phyloP scores from a whole-genome alignment of 2,329 filamentous ascomycete species.

The Apiospora marii region DNA sequence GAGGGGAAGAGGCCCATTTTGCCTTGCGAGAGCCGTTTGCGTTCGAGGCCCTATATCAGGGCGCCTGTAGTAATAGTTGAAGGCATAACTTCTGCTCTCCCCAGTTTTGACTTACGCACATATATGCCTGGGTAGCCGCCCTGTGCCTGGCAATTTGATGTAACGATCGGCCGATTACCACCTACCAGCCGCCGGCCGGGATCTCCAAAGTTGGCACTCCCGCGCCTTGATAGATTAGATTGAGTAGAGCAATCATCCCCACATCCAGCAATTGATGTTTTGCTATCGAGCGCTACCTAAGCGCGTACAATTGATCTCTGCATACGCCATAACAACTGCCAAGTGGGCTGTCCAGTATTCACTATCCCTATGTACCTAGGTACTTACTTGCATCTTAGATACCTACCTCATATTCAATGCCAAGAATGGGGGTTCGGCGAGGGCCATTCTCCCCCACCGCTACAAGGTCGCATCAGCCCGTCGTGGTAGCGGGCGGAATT shows the following conservation, averaged over 20 bases:
- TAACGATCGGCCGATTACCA: constrained; percentile 11
- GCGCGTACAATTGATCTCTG: not conserved
- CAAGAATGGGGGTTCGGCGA: not conserved
- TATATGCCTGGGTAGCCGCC: not conserved
- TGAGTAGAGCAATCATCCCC: not conserved
- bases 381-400: too few species aligned
- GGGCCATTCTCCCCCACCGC: not conserved
- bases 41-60: not conserved
- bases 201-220: constrained; percentile 13
- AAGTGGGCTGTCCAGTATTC: not conserved
- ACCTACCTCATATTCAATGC: too few species aligned
- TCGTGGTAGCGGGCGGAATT: constrained; percentile 13
- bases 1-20: not conserved
- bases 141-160: not conserved
- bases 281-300: not conserved
- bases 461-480: constrained; percentile 12
- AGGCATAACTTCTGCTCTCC: not conserved
- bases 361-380: too few species aligned
- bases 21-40: not conserved
- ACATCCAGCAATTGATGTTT: not conserved
- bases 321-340: not conserved
- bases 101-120: constrained; percentile 4
- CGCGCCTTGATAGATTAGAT: not conserved
- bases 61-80: not conserved
- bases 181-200: not conserved